These are phyloP conservation scores for Claviceps monticola DNA, from an alignment of 2,329 filamentous ascomycete species.

Conservation along the genomic window DNA sequence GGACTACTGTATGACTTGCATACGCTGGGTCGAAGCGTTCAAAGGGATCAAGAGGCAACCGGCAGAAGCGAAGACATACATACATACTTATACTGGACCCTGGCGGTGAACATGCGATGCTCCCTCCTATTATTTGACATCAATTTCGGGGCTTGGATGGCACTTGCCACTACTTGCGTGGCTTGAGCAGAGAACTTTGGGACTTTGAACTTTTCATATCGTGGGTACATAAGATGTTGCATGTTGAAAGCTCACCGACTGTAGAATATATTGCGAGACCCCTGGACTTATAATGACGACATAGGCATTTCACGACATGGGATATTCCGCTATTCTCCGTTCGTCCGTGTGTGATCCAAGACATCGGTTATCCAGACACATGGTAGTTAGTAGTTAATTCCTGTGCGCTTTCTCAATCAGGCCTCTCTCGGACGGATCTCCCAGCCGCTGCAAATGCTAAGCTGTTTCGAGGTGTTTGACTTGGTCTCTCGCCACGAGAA, in stretches of 20 bases:
- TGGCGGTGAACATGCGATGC: conserved; percentile 9
- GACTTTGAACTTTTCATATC: conserved; percentile 4
- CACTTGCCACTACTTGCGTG: conserved; percentile 26
- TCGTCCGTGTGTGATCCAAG: too few relatives aligned
- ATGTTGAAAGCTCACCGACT: conserved; percentile 4
- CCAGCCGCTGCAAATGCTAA: not conserved
- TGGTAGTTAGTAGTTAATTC: too few relatives aligned
- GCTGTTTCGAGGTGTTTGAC: too few relatives aligned
- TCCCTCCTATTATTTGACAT: conserved; percentile 22
- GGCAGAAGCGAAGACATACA: conserved; percentile 1
- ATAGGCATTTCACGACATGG: too few relatives aligned
- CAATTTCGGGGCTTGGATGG: conserved; percentile 15
- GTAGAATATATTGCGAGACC: too few relatives aligned
- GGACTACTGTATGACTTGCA: conserved; percentile 7
- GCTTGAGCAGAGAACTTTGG: conserved; percentile 13
- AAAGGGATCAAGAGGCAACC: conserved; percentile 9
- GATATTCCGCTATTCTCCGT: too few relatives aligned
- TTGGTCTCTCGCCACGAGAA: too few relatives aligned
- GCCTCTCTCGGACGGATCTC: not conserved
- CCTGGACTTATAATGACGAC: not conserved
- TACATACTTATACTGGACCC: not conserved
- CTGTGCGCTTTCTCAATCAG: too few relatives aligned
- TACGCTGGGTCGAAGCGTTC: conserved; percentile 9
- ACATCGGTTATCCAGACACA: too few relatives aligned
- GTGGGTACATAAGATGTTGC: too few relatives aligned